phyloP scores from a whole-genome alignment of 2,329 filamentous ascomycete species.

The Hypoxylon sp. region DNA sequence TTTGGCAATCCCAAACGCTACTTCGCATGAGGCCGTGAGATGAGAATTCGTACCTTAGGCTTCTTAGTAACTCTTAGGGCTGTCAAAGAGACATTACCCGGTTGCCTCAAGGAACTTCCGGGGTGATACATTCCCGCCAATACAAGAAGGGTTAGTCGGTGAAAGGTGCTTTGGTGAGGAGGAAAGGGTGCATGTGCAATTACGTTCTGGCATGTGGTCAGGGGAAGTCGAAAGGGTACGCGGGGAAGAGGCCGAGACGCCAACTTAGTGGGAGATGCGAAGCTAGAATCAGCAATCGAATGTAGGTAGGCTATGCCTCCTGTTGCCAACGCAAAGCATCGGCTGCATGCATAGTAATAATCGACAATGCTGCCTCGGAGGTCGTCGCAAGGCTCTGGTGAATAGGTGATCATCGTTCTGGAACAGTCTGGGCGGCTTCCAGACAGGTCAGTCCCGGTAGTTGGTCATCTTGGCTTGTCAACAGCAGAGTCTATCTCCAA shows the following conservation, averaged over 20 bases:
- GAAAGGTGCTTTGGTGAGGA: background rate
- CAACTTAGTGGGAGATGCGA: background rate
- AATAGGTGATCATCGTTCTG: slow-evolving; percentile 20
- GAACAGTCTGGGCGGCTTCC: slow-evolving; percentile 34
- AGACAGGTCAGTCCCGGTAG: slow-evolving; percentile 9
- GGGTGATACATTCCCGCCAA: slow-evolving; percentile 3
- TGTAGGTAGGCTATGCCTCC: slow-evolving; percentile 5
- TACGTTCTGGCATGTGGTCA: background rate
- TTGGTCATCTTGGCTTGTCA: slow-evolving; percentile 21
- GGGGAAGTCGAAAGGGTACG: background rate
- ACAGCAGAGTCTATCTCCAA: slow-evolving; percentile 15
- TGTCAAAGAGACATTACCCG: background rate
- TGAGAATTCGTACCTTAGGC: background rate
- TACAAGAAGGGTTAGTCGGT: slow-evolving; percentile 4
- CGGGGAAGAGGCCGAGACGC: slow-evolving; percentile 1
- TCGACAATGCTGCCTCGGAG: slow-evolving; percentile 12
- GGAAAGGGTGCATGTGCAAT: background rate
- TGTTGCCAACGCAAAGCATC: slow-evolving; percentile 14
- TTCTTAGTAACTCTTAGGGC: background rate
- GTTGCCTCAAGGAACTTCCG: background rate
- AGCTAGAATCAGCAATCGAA: slow-evolving; percentile 9
- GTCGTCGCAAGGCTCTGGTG: slow-evolving; percentile 17
- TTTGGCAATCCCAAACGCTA: no score
- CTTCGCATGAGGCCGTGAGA: background rate
- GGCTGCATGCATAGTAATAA: slow-evolving; percentile 20